Base-by-base conservation (phyloP, 1,284 basidiomycete species). In the Hymenochaete sp. region DNA sequence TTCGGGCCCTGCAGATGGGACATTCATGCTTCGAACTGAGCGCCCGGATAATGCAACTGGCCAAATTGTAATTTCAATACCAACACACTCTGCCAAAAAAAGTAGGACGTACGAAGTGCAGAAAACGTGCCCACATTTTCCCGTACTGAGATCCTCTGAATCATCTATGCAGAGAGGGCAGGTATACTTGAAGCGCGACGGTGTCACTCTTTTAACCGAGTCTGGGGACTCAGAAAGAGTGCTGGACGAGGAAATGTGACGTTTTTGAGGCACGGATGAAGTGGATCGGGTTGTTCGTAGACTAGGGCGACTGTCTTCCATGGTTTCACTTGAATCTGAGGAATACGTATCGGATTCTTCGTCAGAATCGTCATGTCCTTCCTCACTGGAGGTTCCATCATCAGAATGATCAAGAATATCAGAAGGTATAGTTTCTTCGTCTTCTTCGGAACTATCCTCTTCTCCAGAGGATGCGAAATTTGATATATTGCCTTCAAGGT, bases 51-150 rank as follows among this genome's bases (percentile, higher is more conserved):
- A 48, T 44, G 29, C 47, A 48, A 16, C 47, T 48, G 19, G 10
- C 10, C 7, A 18, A 7, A 19, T 21, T 13, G 32, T 37, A 24
- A 21, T 7, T 33, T 5, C 4, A 14, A n/a, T 21, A 14, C 5
- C 3, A 21, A n/a, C 3, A 10, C 5, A 22, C 19, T 11, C 10
- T 27, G 40, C 24, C 9, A 18, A 1, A 32, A 21, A 8, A 24
- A 6, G 14, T 3, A 32, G 28, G n/a, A 37, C 47, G 9, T 18
- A 48, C 47, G 28, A 16, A n/a, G 47, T 44, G 24, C 47, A 48
- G 36, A 44, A 48, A 35, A 48, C 42, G 29, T 48, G 47, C 7
- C 47, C 47, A 19, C 47, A 48, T 16, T 41, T 38, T 6, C 29
- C 22, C 22, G 37, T 44, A 14, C 36, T 44, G 9, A 48, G 37